Base-by-base conservation (phyloP, 169 alveolate species). In the Cryptosporidium sp. region DNA sequence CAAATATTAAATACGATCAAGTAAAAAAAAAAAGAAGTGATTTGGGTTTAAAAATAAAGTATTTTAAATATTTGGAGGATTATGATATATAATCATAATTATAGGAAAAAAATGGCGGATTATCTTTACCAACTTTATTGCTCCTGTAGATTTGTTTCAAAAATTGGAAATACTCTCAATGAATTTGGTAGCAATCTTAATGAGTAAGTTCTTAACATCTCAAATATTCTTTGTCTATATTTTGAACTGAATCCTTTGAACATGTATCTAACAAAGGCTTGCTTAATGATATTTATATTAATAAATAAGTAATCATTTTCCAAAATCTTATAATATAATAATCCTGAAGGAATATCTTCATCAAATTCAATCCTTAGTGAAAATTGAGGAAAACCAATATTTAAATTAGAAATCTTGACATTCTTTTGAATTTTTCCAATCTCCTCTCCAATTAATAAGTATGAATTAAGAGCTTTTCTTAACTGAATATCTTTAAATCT, bases 201-300 rank as follows among this genome's bases (percentile, higher is more conserved):
- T 16, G 89, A 80, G 29, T 62, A 80, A 23, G 51, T 80, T 12
- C 29, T 80, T 16, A 80, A 48, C 89, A 80, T 80, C 16, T 80
- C 69, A 61, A 80, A 16, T 16, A 80, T 62, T 62, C 89, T 59
- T 45, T 62, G 29, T 80, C 68, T 80, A 48, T 80, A 80, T 26
- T 39, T 65, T 37, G 80, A 62, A 29, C 75, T 62, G 29, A 80
- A 80, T 16, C 89, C 75, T 35, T 65, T 80, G 62, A 39, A 43
- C 80, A 62, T 80, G 41, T 80, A 80, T 26, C 73, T 41, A 1
- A 62, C 75, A 62, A 80, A 80, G 6, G 89, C 26, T 16, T 80
- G 89, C 51, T 50, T 80, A 37, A 80, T 59, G 12, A 65, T 59
- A 18, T 80, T 59, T 43, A 80, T 41, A 80, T 80, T 62, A 23